Conservation (phyloP, 495 filamentous ascomycete genomes). For the Penicillium canescens region DNA sequence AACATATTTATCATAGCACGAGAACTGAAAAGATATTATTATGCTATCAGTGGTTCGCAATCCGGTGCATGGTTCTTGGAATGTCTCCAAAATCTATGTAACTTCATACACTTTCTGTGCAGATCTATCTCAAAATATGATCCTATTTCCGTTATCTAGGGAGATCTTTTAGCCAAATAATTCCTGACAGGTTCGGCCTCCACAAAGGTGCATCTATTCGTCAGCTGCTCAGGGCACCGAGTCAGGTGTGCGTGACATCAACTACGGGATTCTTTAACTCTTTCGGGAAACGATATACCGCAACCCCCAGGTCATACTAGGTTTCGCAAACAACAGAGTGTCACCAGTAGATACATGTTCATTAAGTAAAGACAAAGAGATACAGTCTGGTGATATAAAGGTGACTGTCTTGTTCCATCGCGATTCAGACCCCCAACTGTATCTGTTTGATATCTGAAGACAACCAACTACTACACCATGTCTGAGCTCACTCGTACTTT, state of each 20-base stretch:
- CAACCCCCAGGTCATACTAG: constrained; percentile 1
- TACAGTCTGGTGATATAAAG: background rate
- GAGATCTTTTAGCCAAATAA: background rate
- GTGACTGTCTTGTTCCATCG: background rate
- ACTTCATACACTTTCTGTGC: background rate
- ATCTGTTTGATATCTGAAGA: background rate
- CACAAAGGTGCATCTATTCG: background rate
- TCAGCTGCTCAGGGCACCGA: background rate
- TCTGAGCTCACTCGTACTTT: constrained; percentile 40
- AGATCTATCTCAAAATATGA: background rate
- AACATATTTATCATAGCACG: too few relatives aligned
- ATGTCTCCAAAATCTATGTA: too few relatives aligned
- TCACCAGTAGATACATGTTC: constrained; percentile 8
- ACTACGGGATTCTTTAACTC: constrained; percentile 38
- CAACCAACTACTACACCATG: constrained; percentile 24
- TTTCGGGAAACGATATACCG: constrained; percentile 40
- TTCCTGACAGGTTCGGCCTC: background rate
- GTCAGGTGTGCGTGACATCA: background rate
- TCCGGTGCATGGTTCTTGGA: too few relatives aligned
- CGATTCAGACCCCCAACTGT: background rate
- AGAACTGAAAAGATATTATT: too few relatives aligned
- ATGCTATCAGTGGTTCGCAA: too few relatives aligned
- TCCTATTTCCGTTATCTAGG: too few relatives aligned
- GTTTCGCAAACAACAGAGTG: constrained; percentile 9
- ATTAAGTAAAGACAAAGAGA: constrained; percentile 3